These are phyloP conservation scores for Rubus parviflorus DNA, from an alignment of 306 rosid species.

Conservation along the genomic window DNA sequence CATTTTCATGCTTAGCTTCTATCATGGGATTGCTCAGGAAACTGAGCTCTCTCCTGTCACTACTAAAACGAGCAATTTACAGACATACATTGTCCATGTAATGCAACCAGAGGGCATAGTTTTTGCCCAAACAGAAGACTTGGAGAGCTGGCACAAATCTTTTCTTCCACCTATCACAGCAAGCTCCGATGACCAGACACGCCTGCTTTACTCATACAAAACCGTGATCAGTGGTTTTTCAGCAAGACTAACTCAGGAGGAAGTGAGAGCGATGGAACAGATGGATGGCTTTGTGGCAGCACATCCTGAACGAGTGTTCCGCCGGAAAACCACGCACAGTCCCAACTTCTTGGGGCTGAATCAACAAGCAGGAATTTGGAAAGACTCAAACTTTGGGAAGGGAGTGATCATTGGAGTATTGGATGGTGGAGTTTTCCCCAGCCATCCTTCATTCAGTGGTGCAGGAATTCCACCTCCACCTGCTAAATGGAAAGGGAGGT, in stretches of 20 bases:
- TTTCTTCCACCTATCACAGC: constrained; percentile 51
- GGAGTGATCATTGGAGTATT: constrained; percentile 74
- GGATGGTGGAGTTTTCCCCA: constrained; percentile 60
- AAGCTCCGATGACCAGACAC: constrained; percentile 38
- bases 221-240: constrained; percentile 69
- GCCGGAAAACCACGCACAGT: constrained; percentile 58
- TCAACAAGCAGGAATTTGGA: constrained; percentile 55
- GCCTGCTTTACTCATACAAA: constrained; percentile 45
- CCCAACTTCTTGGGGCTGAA: constrained; percentile 65
- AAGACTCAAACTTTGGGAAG: constrained; percentile 66
- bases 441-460: constrained; percentile 68
- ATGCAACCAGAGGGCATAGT: constrained; percentile 41
- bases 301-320: constrained; percentile 41
- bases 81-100: constrained; percentile 61
- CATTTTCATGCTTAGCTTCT: constrained; percentile 37
- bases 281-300: constrained; percentile 63
- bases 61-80: constrained; percentile 22
- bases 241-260: constrained; percentile 60
- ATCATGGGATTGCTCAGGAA: constrained; percentile 30
- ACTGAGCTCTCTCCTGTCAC: constrained; percentile 21
- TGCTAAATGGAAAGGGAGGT: constrained; percentile 74
- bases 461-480: constrained; percentile 73
- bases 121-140: constrained; percentile 35
- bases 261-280: constrained; percentile 41
- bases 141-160: constrained; percentile 59